Evolutionary conservation across 164 flowering plant genomes (phyloP).

Genomic region (Sextonia rubra): DNA sequence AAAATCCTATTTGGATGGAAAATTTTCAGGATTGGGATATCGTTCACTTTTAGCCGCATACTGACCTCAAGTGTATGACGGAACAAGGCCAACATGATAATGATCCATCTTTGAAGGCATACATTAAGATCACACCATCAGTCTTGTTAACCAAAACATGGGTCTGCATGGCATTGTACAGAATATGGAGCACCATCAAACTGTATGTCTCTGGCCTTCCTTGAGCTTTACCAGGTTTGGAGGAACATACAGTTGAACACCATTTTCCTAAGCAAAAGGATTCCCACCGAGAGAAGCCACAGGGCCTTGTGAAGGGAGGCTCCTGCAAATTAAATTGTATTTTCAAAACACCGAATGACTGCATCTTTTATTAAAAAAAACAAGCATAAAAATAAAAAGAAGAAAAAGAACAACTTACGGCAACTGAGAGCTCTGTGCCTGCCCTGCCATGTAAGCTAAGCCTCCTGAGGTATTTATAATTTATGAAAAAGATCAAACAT

Average conservation of each 20-base stretch:
- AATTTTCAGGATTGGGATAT: no score
- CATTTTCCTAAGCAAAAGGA: constrained; percentile 50
- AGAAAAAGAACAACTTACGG: constrained; percentile 49
- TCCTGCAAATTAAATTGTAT: constrained; percentile 32
- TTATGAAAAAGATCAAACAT: constrained; percentile 7
- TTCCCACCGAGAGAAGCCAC: constrained; percentile 64
- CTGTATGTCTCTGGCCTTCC: no score
- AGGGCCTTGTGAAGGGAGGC: constrained; percentile 43
- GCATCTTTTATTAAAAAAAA: neutral
- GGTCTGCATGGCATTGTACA: no score
- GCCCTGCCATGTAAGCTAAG: constrained; percentile 46
- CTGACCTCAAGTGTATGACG: no score
- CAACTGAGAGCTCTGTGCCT: constrained; percentile 50
- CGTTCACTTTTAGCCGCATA: no score
- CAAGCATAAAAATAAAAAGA: neutral
- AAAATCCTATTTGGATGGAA: no score
- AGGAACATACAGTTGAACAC: neutral
- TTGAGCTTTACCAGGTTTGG: no score
- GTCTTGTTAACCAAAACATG: no score
- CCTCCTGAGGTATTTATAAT: constrained; percentile 39
- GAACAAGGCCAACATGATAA: no score
- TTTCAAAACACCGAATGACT: neutral
- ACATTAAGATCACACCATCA: no score
- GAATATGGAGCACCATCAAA: no score
- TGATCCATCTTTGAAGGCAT: no score